These are phyloP conservation scores for Sphaerulina vaccinii DNA, from an alignment of 2,329 filamentous ascomycete genomes.

Conservation along the genomic window DNA sequence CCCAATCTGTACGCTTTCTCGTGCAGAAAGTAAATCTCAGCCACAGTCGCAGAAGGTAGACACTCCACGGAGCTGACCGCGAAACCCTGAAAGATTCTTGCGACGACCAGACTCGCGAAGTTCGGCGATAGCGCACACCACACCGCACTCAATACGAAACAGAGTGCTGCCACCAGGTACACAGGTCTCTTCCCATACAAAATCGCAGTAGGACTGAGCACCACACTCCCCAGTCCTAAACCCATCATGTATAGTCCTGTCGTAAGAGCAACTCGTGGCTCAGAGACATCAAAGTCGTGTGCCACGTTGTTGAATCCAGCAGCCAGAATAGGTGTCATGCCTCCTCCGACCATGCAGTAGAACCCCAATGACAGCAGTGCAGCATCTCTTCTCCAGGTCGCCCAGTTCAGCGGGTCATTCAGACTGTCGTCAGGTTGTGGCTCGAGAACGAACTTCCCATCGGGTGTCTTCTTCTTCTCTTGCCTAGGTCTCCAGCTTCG, in stretches of 20 bases:
- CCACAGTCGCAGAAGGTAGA: conserved; percentile 87
- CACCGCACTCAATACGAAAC: conserved; percentile 74
- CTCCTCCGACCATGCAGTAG: conserved; percentile 90
- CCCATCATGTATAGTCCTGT: conserved; percentile 95
- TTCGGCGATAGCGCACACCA: conserved; percentile 86
- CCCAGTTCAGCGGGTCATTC: conserved; percentile 94
- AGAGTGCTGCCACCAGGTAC: conserved; percentile 71
- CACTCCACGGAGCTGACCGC: conserved; percentile 89
- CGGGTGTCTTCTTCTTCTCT: conserved; percentile 71
- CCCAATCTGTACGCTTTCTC: conserved; percentile 90
- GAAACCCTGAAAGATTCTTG: conserved; percentile 82
- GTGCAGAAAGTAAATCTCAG: conserved; percentile 94
- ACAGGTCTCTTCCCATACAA: conserved; percentile 87
- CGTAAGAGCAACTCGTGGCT: conserved; percentile 76
- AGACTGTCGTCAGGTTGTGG: conserved; percentile 87
- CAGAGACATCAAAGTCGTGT: conserved; percentile 61
- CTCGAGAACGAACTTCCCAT: conserved; percentile 82
- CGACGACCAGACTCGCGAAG: conserved; percentile 75
- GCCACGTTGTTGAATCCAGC: conserved; percentile 86
- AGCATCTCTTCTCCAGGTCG: conserved; percentile 72
- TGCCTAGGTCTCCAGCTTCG: conserved; percentile 16
- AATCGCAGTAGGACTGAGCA: conserved; percentile 88
- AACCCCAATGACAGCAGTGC: conserved; percentile 81
- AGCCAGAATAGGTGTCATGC: conserved; percentile 85
- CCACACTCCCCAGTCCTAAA: conserved; percentile 76